Percentiles rank a stretch among this genome's conserved stretches.
Evolutionary conservation across 176 grass and related monocot species (phyloP).

Genomic region (Musa acuminata): DNA sequence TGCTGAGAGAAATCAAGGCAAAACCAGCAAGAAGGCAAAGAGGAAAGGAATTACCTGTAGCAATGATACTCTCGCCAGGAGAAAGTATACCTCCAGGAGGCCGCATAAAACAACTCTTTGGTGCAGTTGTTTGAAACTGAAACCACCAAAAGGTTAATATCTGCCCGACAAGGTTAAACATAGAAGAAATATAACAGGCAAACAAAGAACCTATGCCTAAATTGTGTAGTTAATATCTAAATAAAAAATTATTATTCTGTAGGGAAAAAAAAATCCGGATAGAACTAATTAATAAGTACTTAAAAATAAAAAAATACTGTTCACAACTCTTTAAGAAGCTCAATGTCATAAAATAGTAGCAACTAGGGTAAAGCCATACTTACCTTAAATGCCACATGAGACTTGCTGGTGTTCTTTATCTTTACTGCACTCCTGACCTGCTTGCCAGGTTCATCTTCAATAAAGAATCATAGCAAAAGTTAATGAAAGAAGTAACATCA

Average conservation of each 20-base stretch:
- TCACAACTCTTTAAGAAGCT: too few species aligned
- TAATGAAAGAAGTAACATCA: too few species aligned
- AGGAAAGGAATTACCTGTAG: constrained; percentile 50
- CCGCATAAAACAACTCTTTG: constrained; percentile 95
- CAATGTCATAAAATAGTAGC: not conserved
- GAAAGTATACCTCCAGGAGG: constrained; percentile 76
- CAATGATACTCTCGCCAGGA: constrained; percentile 80
- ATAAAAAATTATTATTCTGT: too few species aligned
- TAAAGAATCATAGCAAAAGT: not conserved
- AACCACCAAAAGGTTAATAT: not conserved
- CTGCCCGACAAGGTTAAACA: too few species aligned
- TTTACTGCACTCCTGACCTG: constrained; percentile 70
- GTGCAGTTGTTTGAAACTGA: constrained; percentile 95
- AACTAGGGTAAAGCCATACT: not conserved
- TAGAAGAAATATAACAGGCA: too few species aligned
- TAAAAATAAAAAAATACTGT: too few species aligned
- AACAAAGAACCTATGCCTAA: too few species aligned
- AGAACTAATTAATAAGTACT: too few species aligned
- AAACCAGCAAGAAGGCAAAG: not conserved
- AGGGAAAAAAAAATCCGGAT: too few species aligned
- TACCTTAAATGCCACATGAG: constrained; percentile 92
- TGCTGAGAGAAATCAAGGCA: not conserved
- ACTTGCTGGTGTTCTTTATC: constrained; percentile 95
- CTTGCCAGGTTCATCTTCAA: constrained; percentile 78
- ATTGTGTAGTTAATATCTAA: too few species aligned